Percentiles rank a stretch among this genome's conserved stretches.
Conservation (phyloP, 2,329 filamentous ascomycete species). For the Orbilia blumenaviensis region DNA sequence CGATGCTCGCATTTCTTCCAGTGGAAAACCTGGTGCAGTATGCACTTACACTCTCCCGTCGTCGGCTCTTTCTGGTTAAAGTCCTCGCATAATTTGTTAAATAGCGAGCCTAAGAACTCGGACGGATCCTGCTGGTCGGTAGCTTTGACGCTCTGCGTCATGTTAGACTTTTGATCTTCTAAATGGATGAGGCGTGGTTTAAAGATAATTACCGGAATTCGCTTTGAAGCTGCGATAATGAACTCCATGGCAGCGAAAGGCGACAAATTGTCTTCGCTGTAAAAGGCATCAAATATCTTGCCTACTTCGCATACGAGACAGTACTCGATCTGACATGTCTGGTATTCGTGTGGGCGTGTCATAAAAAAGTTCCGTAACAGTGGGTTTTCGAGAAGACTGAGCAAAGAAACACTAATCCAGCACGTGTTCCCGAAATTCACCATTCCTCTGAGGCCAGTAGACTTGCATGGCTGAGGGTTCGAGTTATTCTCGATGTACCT, state of each 20-base stretch:
- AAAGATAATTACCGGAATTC: constrained; percentile 30
- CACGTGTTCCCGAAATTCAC: constrained; percentile 99
- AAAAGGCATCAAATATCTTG: constrained; percentile 72
- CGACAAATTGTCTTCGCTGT: constrained; percentile 63
- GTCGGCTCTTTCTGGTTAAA: constrained; percentile 57
- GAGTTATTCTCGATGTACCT: constrained; percentile 81
- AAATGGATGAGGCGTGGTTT: background rate
- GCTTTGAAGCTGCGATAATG: constrained; percentile 35
- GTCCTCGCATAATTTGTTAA: constrained; percentile 83
- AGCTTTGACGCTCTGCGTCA: constrained; percentile 15
- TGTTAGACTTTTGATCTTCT: background rate
- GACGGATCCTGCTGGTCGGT: constrained; percentile 46
- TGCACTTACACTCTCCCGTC: constrained; percentile 75
- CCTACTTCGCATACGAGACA: constrained; percentile 69
- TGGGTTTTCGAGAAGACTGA: constrained; percentile 92
- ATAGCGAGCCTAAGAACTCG: constrained; percentile 80
- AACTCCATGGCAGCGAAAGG: constrained; percentile 45
- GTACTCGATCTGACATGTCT: constrained; percentile 69
- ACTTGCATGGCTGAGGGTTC: constrained; percentile 79
- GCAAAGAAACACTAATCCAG: constrained; percentile 95
- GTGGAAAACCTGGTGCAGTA: constrained; percentile 93
- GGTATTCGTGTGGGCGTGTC: constrained; percentile 83
- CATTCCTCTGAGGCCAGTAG: constrained; percentile 83
- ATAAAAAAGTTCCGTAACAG: constrained; percentile 91
- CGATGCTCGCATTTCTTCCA: constrained; percentile 90